phyloP scores from a whole-genome alignment of 106 monocot genomes.

The Apostasia shenzhenica region DNA sequence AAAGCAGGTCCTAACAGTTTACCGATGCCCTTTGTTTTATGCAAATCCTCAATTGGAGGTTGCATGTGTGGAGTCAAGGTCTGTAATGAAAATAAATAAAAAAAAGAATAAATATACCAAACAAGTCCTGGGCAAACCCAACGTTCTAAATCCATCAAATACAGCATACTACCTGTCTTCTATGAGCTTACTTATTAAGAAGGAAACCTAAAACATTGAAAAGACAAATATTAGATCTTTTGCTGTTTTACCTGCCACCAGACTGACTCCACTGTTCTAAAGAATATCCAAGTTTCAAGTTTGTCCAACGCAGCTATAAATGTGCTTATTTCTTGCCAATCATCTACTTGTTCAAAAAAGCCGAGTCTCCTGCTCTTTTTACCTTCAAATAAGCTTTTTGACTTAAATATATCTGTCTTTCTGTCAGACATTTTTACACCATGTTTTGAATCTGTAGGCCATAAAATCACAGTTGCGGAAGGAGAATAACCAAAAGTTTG shows the following conservation, averaged over 20 bases:
- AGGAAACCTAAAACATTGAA: too few species aligned
- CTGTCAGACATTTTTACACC: conserved; percentile 32
- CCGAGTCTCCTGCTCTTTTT: conserved; percentile 26
- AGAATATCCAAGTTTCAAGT: conserved; percentile 97
- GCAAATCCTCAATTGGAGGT: conserved; percentile 41
- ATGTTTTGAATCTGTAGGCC: conserved; percentile 43
- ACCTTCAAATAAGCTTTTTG: conserved; percentile 20
- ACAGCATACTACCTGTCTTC: too few species aligned
- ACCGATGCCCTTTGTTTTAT: conserved; percentile 17
- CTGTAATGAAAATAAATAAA: conserved; percentile 29
- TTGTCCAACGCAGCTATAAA: conserved; percentile 67
- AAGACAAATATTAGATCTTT: neutral
- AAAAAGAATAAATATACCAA: neutral
- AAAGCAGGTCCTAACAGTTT: conserved; percentile 45
- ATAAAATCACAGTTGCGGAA: conserved; percentile 23
- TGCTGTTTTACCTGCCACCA: conserved; percentile 88
- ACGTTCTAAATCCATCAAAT: too few species aligned
- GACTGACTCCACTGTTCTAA: conserved; percentile 85
- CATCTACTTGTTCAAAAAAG: conserved; percentile 39
- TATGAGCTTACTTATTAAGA: too few species aligned
- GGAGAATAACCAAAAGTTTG: conserved; percentile 67
- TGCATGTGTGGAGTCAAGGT: conserved; percentile 89
- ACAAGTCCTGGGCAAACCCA: neutral
- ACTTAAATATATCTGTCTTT: conserved; percentile 20
- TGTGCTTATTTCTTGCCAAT: conserved; percentile 79